phyloP scores from a whole-genome alignment of 192 early-diverging fungal species.

The Linnemannia schmuckeri region DNA sequence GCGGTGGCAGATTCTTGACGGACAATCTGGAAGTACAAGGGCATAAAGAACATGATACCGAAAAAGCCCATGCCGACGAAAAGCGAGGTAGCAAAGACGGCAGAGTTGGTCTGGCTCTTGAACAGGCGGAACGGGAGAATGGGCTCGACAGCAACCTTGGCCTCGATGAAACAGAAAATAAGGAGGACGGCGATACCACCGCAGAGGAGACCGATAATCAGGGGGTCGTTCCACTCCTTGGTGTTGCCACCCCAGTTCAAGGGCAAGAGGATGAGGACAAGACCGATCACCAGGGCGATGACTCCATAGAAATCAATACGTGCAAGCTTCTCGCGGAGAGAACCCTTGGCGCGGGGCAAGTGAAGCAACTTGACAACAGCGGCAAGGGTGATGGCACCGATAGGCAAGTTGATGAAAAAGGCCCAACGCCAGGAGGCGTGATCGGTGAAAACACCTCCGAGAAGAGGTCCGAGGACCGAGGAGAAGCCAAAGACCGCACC shows the following conservation, averaged over 20 bases:
- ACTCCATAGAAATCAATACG: constrained; percentile 77
- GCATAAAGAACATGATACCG: constrained; percentile 76
- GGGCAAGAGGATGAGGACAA: constrained; percentile 74
- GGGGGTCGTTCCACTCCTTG: constrained; percentile 75
- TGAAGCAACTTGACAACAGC: constrained; percentile 65
- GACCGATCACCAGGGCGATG: constrained; percentile 62
- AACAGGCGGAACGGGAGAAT: constrained; percentile 77
- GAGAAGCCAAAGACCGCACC: constrained; percentile 66
- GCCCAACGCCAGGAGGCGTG: constrained; percentile 67
- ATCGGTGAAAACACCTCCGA: constrained; percentile 75
- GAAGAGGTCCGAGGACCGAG: constrained; percentile 67
- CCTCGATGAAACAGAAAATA: constrained; percentile 75
- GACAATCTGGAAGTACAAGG: constrained; percentile 80
- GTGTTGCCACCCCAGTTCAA: constrained; percentile 80
- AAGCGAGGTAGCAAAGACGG: constrained; percentile 58
- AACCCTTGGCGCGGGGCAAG: constrained; percentile 64
- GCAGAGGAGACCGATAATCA: constrained; percentile 67
- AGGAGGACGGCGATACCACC: constrained; percentile 62
- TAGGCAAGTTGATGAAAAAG: constrained; percentile 72
- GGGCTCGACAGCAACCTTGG: constrained; percentile 72
- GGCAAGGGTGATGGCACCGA: constrained; percentile 63
- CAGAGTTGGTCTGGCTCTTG: constrained; percentile 57
- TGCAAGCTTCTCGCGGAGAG: constrained; percentile 63
- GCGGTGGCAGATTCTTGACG: constrained; percentile 64
- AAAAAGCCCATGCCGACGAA: constrained; percentile 63